These are phyloP conservation scores for Ogataea haglerorum DNA, from an alignment of 805 yeast genomes.

Conservation along the genomic window DNA sequence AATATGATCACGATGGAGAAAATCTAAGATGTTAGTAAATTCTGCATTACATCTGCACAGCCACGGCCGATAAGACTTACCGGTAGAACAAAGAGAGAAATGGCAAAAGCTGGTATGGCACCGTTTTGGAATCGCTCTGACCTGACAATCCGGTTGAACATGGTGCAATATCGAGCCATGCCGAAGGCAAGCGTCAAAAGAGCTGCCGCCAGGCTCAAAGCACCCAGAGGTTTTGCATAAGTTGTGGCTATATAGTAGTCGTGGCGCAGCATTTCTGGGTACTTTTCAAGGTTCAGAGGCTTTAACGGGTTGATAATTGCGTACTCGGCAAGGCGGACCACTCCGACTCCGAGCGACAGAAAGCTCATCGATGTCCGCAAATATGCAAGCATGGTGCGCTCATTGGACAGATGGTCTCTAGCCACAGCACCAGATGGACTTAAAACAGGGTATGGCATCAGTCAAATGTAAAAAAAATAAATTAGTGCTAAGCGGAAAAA, in stretches of 20 bases:
- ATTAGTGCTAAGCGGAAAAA: constrained; percentile 1
- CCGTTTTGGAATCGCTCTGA: constrained; percentile 27
- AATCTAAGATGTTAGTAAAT: constrained; percentile 7
- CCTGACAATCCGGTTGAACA: constrained; percentile 38
- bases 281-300: constrained; percentile 2
- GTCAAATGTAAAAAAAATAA: not conserved
- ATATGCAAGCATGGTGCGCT: constrained; percentile 61
- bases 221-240: constrained; percentile 26
- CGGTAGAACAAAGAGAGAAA: constrained; percentile 31
- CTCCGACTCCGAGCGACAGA: constrained; percentile 50
- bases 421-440: constrained; percentile 44
- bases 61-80: constrained; percentile 28
- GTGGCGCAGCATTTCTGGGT: constrained; percentile 3
- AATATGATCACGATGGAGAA: constrained; percentile 8
- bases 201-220: constrained; percentile 40
- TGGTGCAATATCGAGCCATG: constrained; percentile 40
- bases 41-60: not conserved
- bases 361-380: constrained; percentile 51
- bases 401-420: constrained; percentile 60
- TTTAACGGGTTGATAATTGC: constrained; percentile 17
- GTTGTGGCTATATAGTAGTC: constrained; percentile 14
- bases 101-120: constrained; percentile 39
- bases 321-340: constrained; percentile 49
- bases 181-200: constrained; percentile 44
- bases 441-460: not conserved